These are phyloP conservation scores for Fragaria ananassa DNA, from an alignment of 306 rosid species.

Conservation along the genomic window DNA sequence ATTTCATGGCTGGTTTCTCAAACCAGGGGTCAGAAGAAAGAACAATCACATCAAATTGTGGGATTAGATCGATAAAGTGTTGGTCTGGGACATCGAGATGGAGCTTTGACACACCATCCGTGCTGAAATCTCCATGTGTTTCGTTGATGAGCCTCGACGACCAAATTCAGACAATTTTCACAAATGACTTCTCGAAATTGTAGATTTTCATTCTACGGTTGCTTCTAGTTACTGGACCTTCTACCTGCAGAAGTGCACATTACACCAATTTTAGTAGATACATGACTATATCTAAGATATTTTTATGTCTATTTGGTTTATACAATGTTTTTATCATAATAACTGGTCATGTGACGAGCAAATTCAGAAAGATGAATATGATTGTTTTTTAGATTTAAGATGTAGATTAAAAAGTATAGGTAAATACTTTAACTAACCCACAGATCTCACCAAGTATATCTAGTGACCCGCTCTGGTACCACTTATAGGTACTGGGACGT, in stretches of 20 bases:
- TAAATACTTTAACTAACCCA: conserved; percentile 35
- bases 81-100: conserved; percentile 80
- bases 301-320: no score
- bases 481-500: no score
- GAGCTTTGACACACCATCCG: conserved; percentile 36
- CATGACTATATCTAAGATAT: background rate
- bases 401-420: background rate
- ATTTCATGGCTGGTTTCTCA: background rate
- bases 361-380: background rate
- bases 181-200: conserved; percentile 46
- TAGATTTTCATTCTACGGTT: conserved; percentile 68
- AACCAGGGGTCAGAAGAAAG: background rate
- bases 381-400: background rate
- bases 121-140: conserved; percentile 12
- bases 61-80: conserved; percentile 53
- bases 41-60: conserved; percentile 19
- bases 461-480: no score
- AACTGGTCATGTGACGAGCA: no score
- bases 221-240: conserved; percentile 75
- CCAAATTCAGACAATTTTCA: conserved; percentile 66
- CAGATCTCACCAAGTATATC: no score
- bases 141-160: conserved; percentile 87
- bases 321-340: no score
- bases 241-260: conserved; percentile 48
- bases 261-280: background rate